Evolutionary conservation across 73 alveolate species (phyloP).

Genomic region (Symbiodinium pilosum): DNA sequence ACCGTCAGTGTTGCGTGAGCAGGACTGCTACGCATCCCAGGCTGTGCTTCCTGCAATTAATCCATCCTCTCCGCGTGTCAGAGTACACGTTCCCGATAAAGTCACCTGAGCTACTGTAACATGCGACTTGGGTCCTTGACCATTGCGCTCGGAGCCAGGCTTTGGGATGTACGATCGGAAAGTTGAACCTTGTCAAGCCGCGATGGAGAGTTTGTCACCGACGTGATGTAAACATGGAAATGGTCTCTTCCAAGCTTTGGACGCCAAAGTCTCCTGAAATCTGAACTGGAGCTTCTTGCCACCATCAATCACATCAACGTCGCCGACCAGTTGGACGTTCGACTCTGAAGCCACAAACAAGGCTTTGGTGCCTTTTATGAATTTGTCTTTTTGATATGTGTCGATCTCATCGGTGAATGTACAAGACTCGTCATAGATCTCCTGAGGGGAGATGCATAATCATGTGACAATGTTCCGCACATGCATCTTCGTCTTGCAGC

Average conservation of each 20-base stretch:
- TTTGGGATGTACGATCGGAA: slow-evolving; percentile 61
- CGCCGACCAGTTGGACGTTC: slow-evolving; percentile 43
- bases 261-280: slow-evolving; percentile 76
- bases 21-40: neutral
- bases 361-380: slow-evolving; percentile 86
- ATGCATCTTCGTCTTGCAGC: neutral
- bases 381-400: slow-evolving; percentile 77
- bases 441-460: neutral
- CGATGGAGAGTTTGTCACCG: too few relatives aligned
- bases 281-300: slow-evolving; percentile 82
- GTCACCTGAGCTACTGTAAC: neutral
- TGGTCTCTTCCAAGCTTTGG: neutral
- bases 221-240: neutral
- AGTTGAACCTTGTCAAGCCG: slow-evolving; percentile 32
- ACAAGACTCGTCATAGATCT: slow-evolving; percentile 69
- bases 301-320: slow-evolving; percentile 50
- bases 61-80: slow-evolving; percentile 87
- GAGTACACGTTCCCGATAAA: slow-evolving; percentile 64
- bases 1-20: neutral
- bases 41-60: slow-evolving; percentile 24
- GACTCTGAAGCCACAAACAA: slow-evolving; percentile 69
- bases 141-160: neutral
- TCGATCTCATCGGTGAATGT: slow-evolving; percentile 86
- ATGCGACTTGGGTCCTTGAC: neutral
- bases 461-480: neutral